Conservation (phyloP, 345 rosid genomes). For the Geranium rotundifolium region DNA sequence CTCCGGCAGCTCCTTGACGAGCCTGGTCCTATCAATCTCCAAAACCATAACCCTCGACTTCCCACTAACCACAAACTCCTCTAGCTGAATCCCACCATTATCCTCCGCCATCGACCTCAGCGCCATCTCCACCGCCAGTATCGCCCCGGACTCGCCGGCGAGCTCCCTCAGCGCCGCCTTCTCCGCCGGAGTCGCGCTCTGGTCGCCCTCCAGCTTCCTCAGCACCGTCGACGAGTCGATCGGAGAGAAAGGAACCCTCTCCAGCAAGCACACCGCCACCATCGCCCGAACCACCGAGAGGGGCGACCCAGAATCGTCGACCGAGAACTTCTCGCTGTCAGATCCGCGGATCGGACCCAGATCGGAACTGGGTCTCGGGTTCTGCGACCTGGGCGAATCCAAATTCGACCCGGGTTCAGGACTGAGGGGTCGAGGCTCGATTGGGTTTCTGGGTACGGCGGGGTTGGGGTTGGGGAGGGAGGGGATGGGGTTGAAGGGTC, state of each 20-base stretch:
- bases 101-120: slow-evolving; percentile 80
- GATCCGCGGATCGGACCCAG: not conserved
- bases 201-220: slow-evolving; percentile 86
- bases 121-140: slow-evolving; percentile 73
- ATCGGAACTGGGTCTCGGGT: slow-evolving; percentile 7
- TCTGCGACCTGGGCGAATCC: slow-evolving; percentile 9
- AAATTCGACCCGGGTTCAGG: not conserved
- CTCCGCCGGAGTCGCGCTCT: slow-evolving; percentile 51
- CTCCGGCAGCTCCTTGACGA: slow-evolving; percentile 73
- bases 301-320: slow-evolving; percentile 47
- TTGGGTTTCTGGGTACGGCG: slow-evolving; percentile 16
- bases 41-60: slow-evolving; percentile 76
- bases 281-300: slow-evolving; percentile 58
- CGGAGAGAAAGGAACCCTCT: slow-evolving; percentile 61
- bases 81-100: slow-evolving; percentile 66
- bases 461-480: slow-evolving; percentile 44
- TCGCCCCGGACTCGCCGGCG: slow-evolving; percentile 76
- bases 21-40: slow-evolving; percentile 58
- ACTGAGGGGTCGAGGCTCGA: slow-evolving; percentile 14
- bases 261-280: slow-evolving; percentile 84
- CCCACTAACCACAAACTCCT: slow-evolving; percentile 74
- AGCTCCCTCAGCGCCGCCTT: slow-evolving; percentile 67
- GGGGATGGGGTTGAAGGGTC: slow-evolving; percentile 56
- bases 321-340: slow-evolving; percentile 9
- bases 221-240: slow-evolving; percentile 71